Percentiles rank a stretch among this genome's conserved stretches.
phyloP scores from a whole-genome alignment of 2,329 filamentous ascomycete genomes.

The Elsinoe australis region DNA sequence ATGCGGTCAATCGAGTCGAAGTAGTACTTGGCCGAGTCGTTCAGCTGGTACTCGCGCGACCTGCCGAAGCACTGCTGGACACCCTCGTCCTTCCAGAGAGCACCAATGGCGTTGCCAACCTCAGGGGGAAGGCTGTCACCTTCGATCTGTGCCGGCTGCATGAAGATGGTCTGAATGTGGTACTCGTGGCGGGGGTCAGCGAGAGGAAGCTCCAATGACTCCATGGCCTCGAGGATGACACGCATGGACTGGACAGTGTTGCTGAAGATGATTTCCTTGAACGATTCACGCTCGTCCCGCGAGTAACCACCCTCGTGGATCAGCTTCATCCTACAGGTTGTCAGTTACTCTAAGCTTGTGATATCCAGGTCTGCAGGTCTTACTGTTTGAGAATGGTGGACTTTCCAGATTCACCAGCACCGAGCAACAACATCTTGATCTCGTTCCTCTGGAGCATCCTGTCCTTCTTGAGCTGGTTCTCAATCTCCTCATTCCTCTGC shows the following conservation, averaged over 20 bases:
- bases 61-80: slow-evolving; percentile 94
- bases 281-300: slow-evolving; percentile 68
- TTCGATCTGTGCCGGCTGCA: slow-evolving; percentile 95
- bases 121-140: slow-evolving; percentile 89
- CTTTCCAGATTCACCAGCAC: slow-evolving; percentile 96
- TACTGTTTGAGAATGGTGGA: slow-evolving; percentile 92
- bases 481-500: slow-evolving; percentile 99
- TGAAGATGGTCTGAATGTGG: slow-evolving; percentile 97
- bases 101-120: slow-evolving; percentile 86
- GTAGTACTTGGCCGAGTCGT: slow-evolving; percentile 96
- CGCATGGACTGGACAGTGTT: slow-evolving; percentile 65
- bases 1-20: slow-evolving; percentile 93
- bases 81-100: slow-evolving; percentile 85
- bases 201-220: slow-evolving; percentile 67
- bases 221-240: slow-evolving; percentile 62
- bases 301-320: slow-evolving; percentile 99
- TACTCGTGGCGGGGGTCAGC: slow-evolving; percentile 92
- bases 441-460: slow-evolving; percentile 99
- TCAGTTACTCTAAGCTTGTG: no score
- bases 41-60: slow-evolving; percentile 90
- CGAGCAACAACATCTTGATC: slow-evolving; percentile 99
- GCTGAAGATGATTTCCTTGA: slow-evolving; percentile 65
- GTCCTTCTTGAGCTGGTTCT: slow-evolving; percentile 97
- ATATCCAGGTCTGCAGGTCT: no score
- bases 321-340: slow-evolving; percentile 99